A percentile compares a stretch with the other conserved stretches of the same genome.
These are phyloP conservation scores for Climacium dendroides DNA, from an alignment of 225 moss, liverwort and hornwort species.

Conservation along the genomic window DNA sequence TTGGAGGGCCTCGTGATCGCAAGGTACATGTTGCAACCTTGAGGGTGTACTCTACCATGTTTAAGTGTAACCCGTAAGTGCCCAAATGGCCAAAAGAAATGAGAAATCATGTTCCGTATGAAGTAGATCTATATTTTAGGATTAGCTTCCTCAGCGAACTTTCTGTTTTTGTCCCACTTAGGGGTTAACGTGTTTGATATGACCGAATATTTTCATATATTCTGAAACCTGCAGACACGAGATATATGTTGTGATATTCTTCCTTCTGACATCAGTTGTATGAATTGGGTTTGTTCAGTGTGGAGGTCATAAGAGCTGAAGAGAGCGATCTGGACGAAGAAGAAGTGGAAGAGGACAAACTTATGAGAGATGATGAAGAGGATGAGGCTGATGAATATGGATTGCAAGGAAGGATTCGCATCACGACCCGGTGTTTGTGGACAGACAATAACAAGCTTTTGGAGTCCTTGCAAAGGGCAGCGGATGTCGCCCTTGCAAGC, in stretches of 20 bases:
- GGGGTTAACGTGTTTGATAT: background rate
- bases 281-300: slow-evolving; percentile 22
- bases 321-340: slow-evolving; percentile 4
- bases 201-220: background rate
- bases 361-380: slow-evolving; percentile 9
- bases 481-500: slow-evolving; percentile 65
- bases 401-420: slow-evolving; percentile 60
- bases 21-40: slow-evolving; percentile 29
- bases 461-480: slow-evolving; percentile 72
- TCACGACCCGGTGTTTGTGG: slow-evolving; percentile 92
- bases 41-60: background rate
- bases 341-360: slow-evolving; percentile 28
- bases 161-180: background rate
- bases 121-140: background rate
- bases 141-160: background rate
- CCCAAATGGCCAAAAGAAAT: background rate
- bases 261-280: background rate
- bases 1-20: slow-evolving; percentile 89
- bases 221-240: background rate
- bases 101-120: background rate
- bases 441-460: slow-evolving; percentile 71
- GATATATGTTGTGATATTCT: background rate
- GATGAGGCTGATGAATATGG: slow-evolving; percentile 59
- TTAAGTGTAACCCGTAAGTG: background rate
- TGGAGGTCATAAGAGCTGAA: slow-evolving; percentile 65